Evolutionary conservation across 2,329 filamentous ascomycete species (phyloP).

Genomic region (Sphaerulina vaccinii): DNA sequence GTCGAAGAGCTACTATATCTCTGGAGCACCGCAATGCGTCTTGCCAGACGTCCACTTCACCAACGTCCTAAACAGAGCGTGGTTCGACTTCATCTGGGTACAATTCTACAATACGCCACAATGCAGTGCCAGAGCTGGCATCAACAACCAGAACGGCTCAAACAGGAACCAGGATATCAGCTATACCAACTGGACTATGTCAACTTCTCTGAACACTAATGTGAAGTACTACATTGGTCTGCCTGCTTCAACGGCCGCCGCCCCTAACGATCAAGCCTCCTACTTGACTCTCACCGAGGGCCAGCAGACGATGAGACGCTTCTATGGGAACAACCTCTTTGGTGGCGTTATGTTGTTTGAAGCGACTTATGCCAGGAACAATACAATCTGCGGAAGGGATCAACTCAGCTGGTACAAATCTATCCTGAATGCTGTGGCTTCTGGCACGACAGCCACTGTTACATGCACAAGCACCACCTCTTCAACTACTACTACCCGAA

Average conservation of each 20-base stretch:
- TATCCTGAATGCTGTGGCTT: conserved; percentile 33
- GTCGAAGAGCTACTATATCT: conserved; percentile 48
- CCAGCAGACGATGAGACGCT: conserved; percentile 45
- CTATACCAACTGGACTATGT: conserved; percentile 32
- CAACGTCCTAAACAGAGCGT: conserved; percentile 38
- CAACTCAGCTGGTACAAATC: conserved; percentile 53
- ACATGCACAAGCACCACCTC: conserved; percentile 7
- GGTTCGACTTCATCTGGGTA: conserved; percentile 47
- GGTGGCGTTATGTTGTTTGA: conserved; percentile 63
- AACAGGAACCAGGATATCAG: conserved; percentile 29
- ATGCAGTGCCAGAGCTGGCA: conserved; percentile 47
- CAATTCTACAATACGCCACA: conserved; percentile 52
- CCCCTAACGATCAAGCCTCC: conserved; percentile 33
- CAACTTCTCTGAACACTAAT: conserved; percentile 46
- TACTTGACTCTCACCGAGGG: conserved; percentile 52
- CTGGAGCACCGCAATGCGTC: conserved; percentile 49
- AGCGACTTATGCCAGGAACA: conserved; percentile 44
- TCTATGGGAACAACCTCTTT: conserved; percentile 46
- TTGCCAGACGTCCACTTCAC: conserved; percentile 48
- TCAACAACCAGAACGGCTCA: conserved; percentile 36
- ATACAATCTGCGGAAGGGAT: conserved; percentile 41
- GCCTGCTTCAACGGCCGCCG: conserved; percentile 31
- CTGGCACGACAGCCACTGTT: not conserved
- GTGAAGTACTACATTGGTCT: conserved; percentile 58
- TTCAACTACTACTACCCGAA: not conserved